phyloP scores from a whole-genome alignment of 2,329 filamentous ascomycete genomes.

The Clarireedia monteithiana region DNA sequence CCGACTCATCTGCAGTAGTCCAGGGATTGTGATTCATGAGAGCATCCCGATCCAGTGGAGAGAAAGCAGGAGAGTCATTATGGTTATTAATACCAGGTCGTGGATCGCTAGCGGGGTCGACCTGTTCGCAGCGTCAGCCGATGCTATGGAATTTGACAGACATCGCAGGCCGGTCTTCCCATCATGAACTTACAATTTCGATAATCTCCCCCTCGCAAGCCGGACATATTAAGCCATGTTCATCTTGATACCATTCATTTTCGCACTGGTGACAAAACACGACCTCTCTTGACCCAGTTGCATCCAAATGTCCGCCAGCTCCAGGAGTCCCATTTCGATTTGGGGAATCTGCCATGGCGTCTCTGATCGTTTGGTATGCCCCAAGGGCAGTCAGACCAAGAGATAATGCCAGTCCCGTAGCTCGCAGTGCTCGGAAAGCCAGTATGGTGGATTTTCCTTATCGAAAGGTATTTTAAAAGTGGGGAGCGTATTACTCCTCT shows the following conservation, averaged over 20 bases:
- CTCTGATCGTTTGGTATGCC: slow-evolving; percentile 43
- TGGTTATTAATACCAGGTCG: slow-evolving; percentile 33
- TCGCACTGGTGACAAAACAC: slow-evolving; percentile 81
- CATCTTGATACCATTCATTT: slow-evolving; percentile 72
- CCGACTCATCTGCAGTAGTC: slow-evolving; percentile 35
- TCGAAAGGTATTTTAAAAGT: not conserved
- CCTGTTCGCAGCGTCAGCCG: slow-evolving; percentile 32
- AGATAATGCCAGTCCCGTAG: slow-evolving; percentile 47
- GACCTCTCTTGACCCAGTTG: slow-evolving; percentile 52
- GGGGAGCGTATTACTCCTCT: not conserved
- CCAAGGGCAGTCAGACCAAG: slow-evolving; percentile 51
- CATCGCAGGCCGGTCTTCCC: not conserved
- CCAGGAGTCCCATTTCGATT: not conserved
- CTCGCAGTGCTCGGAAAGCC: slow-evolving; percentile 49
- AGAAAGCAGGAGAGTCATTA: slow-evolving; percentile 10
- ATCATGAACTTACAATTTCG: slow-evolving; percentile 63
- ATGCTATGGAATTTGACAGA: not conserved
- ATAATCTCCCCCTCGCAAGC: slow-evolving; percentile 70
- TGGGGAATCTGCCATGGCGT: slow-evolving; percentile 30
- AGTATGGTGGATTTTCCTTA: slow-evolving; percentile 32
- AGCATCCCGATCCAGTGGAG: slow-evolving; percentile 10
- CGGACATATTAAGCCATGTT: slow-evolving; percentile 65
- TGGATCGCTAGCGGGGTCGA: slow-evolving; percentile 54
- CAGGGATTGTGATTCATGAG: slow-evolving; percentile 25
- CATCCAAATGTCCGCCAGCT: slow-evolving; percentile 39